Percentiles rank a stretch among this genome's conserved stretches.
These are phyloP conservation scores for Hypoxylon sp. DNA, from an alignment of 2,329 filamentous ascomycete species.

Conservation along the genomic window DNA sequence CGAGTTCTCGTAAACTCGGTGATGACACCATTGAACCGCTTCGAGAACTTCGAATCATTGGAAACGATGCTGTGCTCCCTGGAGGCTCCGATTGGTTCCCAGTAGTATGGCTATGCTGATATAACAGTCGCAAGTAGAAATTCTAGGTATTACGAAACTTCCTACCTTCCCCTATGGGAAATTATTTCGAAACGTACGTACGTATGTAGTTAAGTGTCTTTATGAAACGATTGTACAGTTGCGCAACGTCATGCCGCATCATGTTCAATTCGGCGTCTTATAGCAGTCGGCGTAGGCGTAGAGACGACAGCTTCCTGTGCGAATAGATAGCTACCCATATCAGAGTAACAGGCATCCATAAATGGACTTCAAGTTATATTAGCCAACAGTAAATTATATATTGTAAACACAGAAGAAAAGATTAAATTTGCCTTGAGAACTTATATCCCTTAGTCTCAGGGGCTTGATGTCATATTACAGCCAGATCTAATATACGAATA, in stretches of 20 bases:
- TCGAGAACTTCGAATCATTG: not conserved
- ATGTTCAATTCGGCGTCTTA: not conserved
- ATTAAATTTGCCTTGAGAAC: not conserved
- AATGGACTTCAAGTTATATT: not conserved
- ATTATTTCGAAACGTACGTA: not conserved
- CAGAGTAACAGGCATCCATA: not conserved
- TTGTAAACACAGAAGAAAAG: not conserved
- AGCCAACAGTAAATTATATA: not conserved
- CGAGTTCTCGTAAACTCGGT: not conserved
- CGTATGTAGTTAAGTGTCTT: not conserved
- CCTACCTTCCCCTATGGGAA: not conserved
- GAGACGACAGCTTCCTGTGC: not conserved
- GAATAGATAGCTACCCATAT: not conserved
- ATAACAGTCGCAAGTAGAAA: not conserved
- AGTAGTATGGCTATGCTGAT: not conserved
- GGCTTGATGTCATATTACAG: not conserved
- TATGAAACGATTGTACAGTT: not conserved
- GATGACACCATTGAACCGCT: not conserved
- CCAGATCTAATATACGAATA: constrained; percentile 8
- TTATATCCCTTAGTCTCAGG: not conserved
- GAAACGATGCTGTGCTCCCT: not conserved
- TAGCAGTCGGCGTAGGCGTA: not conserved
- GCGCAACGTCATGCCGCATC: not conserved
- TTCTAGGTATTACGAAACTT: not conserved
- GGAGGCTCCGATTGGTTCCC: not conserved